Evolutionary conservation across 2,329 filamentous ascomycete species (phyloP).

Genomic region (Dothidotthia symphoricarpi): DNA sequence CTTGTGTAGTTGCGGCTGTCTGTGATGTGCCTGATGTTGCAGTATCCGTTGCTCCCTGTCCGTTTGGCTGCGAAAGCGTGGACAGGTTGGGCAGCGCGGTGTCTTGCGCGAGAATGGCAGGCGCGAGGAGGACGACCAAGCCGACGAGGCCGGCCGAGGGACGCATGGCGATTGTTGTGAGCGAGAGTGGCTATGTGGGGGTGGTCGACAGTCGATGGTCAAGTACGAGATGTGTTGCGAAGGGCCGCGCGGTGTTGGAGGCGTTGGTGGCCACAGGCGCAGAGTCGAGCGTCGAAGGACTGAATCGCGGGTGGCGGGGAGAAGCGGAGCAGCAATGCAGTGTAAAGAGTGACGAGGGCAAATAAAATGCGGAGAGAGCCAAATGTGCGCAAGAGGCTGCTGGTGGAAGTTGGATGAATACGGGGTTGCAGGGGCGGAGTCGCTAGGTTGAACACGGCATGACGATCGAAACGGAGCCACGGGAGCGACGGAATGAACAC

Average conservation of each 20-base stretch:
- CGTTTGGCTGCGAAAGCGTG: constrained; percentile 24
- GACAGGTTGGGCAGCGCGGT: constrained; percentile 30
- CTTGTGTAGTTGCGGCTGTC: constrained; percentile 11
- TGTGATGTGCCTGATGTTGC: too few relatives aligned
- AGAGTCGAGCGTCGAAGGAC: constrained; percentile 10
- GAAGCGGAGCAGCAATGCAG: constrained; percentile 18
- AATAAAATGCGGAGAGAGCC: too few relatives aligned
- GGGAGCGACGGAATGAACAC: constrained; percentile 4
- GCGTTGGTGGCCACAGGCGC: constrained; percentile 13
- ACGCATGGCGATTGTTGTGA: constrained; percentile 27
- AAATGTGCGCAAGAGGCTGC: too few relatives aligned
- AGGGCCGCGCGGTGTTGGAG: constrained; percentile 20
- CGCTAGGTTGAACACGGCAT: constrained; percentile 14
- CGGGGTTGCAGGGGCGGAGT: constrained; percentile 13
- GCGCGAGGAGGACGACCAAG: constrained; percentile 32
- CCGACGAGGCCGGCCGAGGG: constrained; percentile 31
- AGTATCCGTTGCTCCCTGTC: constrained; percentile 14
- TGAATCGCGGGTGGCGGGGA: constrained; percentile 34
- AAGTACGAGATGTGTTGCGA: constrained; percentile 6
- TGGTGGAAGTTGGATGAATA: constrained; percentile 19
- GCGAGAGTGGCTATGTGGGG: constrained; percentile 12
- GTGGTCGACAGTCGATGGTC: constrained; percentile 7
- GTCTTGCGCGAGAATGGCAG: constrained; percentile 34
- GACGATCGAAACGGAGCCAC: constrained; percentile 22
- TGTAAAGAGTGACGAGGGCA: too few relatives aligned